Evolutionary conservation across 176 grass and related monocot species (phyloP).

Genomic region (Metroxylon sagu): DNA sequence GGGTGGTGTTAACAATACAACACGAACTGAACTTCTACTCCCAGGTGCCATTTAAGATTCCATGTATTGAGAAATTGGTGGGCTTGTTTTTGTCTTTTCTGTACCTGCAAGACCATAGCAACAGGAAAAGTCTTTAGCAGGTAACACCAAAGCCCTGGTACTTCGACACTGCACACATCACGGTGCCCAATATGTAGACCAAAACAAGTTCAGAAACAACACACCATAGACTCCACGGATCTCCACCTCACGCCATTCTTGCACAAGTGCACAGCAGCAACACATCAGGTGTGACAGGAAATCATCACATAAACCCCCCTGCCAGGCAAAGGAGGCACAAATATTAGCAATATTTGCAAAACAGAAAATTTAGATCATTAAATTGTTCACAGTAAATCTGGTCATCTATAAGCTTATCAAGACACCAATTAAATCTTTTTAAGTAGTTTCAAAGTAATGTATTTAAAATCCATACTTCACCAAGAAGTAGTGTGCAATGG

Average conservation of each 20-base stretch:
- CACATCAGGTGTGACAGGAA: conserved; percentile 94
- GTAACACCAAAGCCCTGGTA: background rate
- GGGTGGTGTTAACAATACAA: too few species aligned
- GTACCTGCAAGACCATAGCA: conserved; percentile 30
- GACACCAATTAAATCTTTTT: too few species aligned
- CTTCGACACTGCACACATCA: background rate
- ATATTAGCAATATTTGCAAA: too few species aligned
- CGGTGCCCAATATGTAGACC: background rate
- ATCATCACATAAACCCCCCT: conserved; percentile 91
- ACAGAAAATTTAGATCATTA: too few species aligned
- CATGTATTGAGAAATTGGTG: conserved; percentile 74
- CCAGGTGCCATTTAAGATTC: conserved; percentile 30
- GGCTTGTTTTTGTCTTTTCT: conserved; percentile 52
- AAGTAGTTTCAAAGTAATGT: too few species aligned
- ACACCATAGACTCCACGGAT: conserved; percentile 62
- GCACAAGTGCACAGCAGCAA: conserved; percentile 92
- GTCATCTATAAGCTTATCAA: too few species aligned
- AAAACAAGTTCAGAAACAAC: background rate
- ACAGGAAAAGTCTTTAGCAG: background rate
- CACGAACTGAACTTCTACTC: too few species aligned
- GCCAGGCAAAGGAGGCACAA: background rate
- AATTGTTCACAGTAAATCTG: too few species aligned
- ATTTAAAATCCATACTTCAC: too few species aligned
- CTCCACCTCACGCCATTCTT: conserved; percentile 96
- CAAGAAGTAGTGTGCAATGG: too few species aligned